phyloP scores from a whole-genome alignment of 2,329 filamentous ascomycete genomes.

The Fusarium musae region DNA sequence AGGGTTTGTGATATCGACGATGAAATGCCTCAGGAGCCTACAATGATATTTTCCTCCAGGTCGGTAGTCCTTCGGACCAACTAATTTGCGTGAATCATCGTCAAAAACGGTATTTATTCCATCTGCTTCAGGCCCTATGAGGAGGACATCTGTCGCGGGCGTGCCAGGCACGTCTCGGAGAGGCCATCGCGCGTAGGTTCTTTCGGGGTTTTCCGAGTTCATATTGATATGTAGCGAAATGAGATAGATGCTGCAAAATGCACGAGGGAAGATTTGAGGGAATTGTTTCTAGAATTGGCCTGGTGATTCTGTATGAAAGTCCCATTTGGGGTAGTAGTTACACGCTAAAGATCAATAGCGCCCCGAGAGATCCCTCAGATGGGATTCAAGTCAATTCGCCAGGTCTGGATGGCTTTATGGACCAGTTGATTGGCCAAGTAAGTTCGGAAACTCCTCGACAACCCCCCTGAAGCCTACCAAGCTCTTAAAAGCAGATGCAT shows the following conservation, averaged over 20 bases:
- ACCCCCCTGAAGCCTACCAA: background rate
- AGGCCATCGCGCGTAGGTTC: background rate
- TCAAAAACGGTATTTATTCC: rapidly evolving
- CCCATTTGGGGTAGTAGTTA: background rate
- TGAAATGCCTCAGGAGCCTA: background rate
- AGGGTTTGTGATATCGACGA: rapidly evolving
- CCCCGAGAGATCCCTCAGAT: too few relatives aligned
- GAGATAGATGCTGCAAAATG: rapidly evolving
- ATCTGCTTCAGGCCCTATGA: background rate
- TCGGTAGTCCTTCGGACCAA: background rate
- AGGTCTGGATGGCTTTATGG: rapidly evolving
- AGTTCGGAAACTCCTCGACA: background rate
- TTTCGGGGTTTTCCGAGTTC: background rate
- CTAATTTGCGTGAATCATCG: background rate
- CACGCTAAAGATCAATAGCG: background rate
- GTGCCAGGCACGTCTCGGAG: background rate
- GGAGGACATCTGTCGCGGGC: background rate
- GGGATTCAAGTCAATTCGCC: too few relatives aligned
- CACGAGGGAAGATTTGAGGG: rapidly evolving
- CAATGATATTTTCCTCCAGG: background rate
- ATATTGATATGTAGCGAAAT: background rate
- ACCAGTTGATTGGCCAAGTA: background rate
- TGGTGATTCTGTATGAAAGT: background rate
- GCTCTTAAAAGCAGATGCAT: rapidly evolving
- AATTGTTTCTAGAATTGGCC: background rate